Percentiles rank a stretch among this genome's conserved stretches.
Conservation (phyloP, 257 asterid species). For the Vinca minor region DNA sequence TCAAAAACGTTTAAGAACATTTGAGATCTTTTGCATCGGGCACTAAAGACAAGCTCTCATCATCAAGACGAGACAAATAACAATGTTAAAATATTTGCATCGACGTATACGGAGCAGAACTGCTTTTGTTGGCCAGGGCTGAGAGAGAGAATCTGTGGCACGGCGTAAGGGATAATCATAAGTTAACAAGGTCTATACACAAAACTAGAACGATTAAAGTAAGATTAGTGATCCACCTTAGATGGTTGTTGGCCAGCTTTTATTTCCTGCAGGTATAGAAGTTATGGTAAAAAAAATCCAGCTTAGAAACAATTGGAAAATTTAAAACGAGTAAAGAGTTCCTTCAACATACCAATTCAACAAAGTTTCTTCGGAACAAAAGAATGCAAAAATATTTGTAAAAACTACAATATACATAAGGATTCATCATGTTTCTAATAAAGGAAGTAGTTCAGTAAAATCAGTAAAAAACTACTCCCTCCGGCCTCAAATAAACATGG, state of each 20-base stretch:
- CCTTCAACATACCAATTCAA: not conserved
- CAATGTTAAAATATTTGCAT: not conserved
- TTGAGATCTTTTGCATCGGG: not conserved
- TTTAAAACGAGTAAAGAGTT: constrained; percentile 3
- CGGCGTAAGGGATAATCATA: not conserved
- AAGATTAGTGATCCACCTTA: constrained; percentile 32
- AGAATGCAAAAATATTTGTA: not conserved
- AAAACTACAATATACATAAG: not conserved
- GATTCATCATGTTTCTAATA: not conserved
- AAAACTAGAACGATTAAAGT: not conserved
- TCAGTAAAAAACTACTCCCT: not conserved
- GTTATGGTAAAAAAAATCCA: constrained; percentile 6
- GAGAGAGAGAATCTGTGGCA: not conserved
- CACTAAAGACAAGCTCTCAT: not conserved
- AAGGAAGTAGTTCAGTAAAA: too few species aligned
- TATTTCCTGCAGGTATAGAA: constrained; percentile 42
- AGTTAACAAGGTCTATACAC: not conserved
- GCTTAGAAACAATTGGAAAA: constrained; percentile 7
- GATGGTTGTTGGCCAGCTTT: constrained; percentile 33
- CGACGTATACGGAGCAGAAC: not conserved
- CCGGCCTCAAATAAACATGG: too few species aligned
- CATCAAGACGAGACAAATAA: not conserved
- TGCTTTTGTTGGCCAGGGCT: not conserved
- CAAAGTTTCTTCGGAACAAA: not conserved
- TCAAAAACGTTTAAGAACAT: not conserved